Evolutionary conservation across 352 stramenopile species (phyloP), one percentile per base, ranked within the genome.

Genomic region (Aphanomyces invadans): DNA sequence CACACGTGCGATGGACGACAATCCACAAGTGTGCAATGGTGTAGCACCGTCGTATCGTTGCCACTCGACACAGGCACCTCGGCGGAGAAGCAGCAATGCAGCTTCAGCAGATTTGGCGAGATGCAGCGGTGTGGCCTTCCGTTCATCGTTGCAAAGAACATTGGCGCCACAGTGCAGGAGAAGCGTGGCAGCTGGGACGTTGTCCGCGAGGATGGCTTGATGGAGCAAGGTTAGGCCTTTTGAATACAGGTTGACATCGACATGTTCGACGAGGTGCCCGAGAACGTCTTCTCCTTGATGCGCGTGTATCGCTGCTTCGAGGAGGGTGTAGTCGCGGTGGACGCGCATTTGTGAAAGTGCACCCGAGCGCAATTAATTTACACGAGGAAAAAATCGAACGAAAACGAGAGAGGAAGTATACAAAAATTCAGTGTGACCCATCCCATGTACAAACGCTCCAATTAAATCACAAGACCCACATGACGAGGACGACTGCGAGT

Each of bases 161-260:
- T 31, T 9, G 31, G 42, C 60, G 25, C 45, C 29, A 21, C 38
- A 23, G n/a, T 21, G n/a, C 17, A 67, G 33, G 17, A 67, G 32
- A 2, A 60, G 33, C 11, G 45, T 21, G 11, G 49, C 29, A 3
- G 46, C 25, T 2, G 21, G 2, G 9, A 48, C 49, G 32, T 67
- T 51, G 32, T 67, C 38, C 7, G 28, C 9, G 3, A 26, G n/a
- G 32, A 49, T 33, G n/a, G 60, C 42, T 9, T 59, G 60, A 44
- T 67, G 60, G 15, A 67, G 28, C 1, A 67, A 31, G 17, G 60
- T 67, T n/a, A 44, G 26, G 19, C 60, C 60, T 15, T 36, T n/a
- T 15, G 60, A 57, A 33, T 67, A 67, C 26, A 45, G 38, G 26
- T 67, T 59, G 28, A 67, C 28, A 26, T 67, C 49, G 60, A 67